Percentiles rank a stretch among this genome's conserved stretches.
phyloP scores from a whole-genome alignment of 75 land plant species.

The Selaginella moellendorffii region DNA sequence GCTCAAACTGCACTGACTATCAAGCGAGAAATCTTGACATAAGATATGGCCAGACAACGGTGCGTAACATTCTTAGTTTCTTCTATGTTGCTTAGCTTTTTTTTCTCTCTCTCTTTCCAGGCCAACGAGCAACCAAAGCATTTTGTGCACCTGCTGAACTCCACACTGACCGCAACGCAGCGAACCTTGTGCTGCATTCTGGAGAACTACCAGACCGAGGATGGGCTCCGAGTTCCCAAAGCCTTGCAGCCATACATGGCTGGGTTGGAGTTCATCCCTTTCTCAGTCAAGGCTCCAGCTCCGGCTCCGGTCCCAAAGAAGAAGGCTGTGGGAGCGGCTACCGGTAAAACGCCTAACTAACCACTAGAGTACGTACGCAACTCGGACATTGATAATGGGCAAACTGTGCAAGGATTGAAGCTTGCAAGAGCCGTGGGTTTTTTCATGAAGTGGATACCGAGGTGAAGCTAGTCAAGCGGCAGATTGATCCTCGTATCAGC shows the following conservation, averaged over 20 bases:
- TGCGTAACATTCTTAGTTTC: slow-evolving; percentile 4
- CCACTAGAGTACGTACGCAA: no score
- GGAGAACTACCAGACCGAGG: slow-evolving; percentile 6
- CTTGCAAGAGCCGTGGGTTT: neutral
- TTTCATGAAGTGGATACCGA: neutral
- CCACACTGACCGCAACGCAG: slow-evolving; percentile 6
- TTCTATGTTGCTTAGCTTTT: neutral
- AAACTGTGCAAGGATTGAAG: neutral
- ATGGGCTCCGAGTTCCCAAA: neutral
- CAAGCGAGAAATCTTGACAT: slow-evolving; percentile 78
- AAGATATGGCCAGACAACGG: slow-evolving; percentile 92
- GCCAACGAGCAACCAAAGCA: slow-evolving; percentile 1
- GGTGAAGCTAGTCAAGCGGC: no score
- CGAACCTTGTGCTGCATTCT: slow-evolving; percentile 7
- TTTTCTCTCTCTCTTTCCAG: neutral
- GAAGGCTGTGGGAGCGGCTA: neutral
- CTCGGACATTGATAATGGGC: neutral
- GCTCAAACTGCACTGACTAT: slow-evolving; percentile 92
- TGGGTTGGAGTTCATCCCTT: neutral
- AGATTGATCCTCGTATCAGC: no score
- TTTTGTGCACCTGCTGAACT: slow-evolving; percentile 6
- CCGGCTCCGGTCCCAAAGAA: neutral
- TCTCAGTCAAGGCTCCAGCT: neutral
- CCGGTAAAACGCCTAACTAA: no score
- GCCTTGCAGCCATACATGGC: neutral